Conservation (phyloP, 2,329 filamentous ascomycete genomes). For the Aspergillus pseudoglaucus region DNA sequence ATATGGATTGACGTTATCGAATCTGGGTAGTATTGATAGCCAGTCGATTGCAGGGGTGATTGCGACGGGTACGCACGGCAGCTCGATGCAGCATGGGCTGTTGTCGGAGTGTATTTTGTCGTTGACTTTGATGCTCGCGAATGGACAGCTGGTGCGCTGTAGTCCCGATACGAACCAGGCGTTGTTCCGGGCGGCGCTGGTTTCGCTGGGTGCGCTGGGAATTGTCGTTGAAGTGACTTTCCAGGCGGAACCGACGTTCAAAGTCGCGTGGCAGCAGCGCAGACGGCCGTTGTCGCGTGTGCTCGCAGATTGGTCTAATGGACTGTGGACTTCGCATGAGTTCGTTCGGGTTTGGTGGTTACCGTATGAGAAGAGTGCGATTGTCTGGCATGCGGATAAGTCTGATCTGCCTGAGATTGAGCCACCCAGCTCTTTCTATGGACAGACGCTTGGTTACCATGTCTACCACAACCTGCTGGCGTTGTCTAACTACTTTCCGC, state of each 20-base stretch:
- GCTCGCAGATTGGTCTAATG: conserved; percentile 62
- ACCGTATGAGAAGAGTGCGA: conserved; percentile 79
- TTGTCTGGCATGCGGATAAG: conserved; percentile 84
- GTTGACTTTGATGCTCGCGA: conserved; percentile 73
- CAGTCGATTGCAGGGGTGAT: conserved; percentile 92
- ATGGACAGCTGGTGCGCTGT: conserved; percentile 68
- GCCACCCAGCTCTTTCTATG: conserved; percentile 69
- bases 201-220: conserved; percentile 83
- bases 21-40: conserved; percentile 88
- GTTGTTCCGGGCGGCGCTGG: conserved; percentile 79
- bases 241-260: conserved; percentile 70
- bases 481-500: conserved; percentile 68
- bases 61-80: conserved; percentile 88
- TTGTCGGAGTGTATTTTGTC: conserved; percentile 70
- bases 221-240: conserved; percentile 88
- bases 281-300: conserved; percentile 65
- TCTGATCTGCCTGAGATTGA: conserved; percentile 56
- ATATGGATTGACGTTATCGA: conserved; percentile 76
- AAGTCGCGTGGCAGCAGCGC: conserved; percentile 79
- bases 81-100: conserved; percentile 74
- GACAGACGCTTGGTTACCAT: conserved; percentile 73
- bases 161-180: conserved; percentile 61
- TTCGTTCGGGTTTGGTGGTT: conserved; percentile 98
- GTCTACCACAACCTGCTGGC: conserved; percentile 89
- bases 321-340: conserved; percentile 76